Evolutionary conservation across 202 grass and related monocot genomes (phyloP).

Genomic region (Carex arenaria): DNA sequence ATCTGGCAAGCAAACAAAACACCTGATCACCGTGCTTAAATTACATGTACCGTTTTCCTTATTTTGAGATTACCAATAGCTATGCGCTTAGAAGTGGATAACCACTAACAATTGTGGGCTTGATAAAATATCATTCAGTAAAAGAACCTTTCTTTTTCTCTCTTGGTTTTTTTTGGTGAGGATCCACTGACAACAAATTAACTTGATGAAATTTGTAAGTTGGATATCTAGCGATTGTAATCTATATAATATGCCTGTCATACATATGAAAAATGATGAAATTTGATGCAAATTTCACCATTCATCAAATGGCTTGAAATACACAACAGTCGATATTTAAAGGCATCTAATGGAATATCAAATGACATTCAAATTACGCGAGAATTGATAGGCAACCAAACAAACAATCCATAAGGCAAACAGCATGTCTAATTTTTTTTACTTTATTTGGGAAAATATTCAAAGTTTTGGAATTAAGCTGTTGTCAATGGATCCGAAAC

Average conservation of each 20-base stretch:
- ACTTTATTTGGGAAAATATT: not conserved
- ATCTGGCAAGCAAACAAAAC: not conserved
- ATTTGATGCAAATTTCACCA: too few relatives aligned
- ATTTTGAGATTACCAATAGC: not conserved
- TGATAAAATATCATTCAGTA: not conserved
- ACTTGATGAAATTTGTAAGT: not conserved
- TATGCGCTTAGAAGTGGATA: not conserved
- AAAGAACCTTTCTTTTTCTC: not conserved
- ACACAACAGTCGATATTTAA: not conserved
- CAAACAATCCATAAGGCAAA: not conserved
- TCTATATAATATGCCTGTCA: too few relatives aligned
- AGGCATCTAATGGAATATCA: not conserved
- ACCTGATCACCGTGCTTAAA: not conserved
- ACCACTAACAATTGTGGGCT: not conserved
- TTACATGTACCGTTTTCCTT: not conserved
- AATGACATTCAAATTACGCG: not conserved
- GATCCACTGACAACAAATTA: not conserved
- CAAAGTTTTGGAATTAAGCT: not conserved
- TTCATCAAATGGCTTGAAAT: not conserved
- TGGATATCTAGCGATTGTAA: not conserved
- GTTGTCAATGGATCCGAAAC: not conserved
- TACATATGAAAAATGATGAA: too few relatives aligned
- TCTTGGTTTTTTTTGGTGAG: not conserved
- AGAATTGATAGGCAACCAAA: not conserved
- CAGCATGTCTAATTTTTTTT: not conserved